Percentiles rank a stretch among this genome's conserved stretches.
These are phyloP conservation scores for Trichocomaceae sp. DNA, from an alignment of 2,329 filamentous ascomycete species.

Conservation along the genomic window DNA sequence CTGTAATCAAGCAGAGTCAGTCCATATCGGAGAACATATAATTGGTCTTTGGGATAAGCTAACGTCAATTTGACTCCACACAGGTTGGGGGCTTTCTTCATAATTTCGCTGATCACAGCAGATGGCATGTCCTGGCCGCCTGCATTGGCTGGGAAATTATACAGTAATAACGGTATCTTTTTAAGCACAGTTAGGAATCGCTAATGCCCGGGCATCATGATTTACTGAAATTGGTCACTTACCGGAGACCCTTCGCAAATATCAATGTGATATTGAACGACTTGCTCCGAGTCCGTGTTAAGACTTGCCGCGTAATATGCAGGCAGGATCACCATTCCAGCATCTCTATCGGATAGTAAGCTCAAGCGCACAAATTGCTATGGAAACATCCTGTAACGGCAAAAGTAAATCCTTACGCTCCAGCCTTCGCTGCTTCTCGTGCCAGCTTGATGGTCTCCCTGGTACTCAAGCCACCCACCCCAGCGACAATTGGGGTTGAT, in stretches of 20 bases:
- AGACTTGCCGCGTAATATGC: conserved; percentile 22
- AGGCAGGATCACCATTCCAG: conserved; percentile 21
- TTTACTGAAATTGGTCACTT: not conserved
- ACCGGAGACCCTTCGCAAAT: conserved; percentile 21
- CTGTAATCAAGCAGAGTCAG: conserved; percentile 8
- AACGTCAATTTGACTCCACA: conserved; percentile 21
- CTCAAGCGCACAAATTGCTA: not conserved
- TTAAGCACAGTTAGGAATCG: no score
- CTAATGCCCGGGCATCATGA: no score
- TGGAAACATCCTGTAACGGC: not conserved
- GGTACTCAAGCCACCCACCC: conserved; percentile 20
- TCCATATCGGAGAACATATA: no score
- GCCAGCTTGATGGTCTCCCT: conserved; percentile 20
- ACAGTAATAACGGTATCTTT: conserved; percentile 20
- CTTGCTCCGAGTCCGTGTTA: conserved; percentile 17
- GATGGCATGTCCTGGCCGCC: conserved; percentile 21
- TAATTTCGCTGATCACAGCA: conserved; percentile 17
- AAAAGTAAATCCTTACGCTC: conserved; percentile 15
- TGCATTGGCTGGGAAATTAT: conserved; percentile 21
- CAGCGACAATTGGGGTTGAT: conserved; percentile 20
- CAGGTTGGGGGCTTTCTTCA: conserved; percentile 16
- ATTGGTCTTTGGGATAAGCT: not conserved
- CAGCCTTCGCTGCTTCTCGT: conserved; percentile 17
- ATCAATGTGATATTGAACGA: conserved; percentile 21
- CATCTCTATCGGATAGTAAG: conserved; percentile 15